Base-by-base conservation (phyloP, 495 filamentous ascomycete species). In the Hyphodiscus hymeniophilus region DNA sequence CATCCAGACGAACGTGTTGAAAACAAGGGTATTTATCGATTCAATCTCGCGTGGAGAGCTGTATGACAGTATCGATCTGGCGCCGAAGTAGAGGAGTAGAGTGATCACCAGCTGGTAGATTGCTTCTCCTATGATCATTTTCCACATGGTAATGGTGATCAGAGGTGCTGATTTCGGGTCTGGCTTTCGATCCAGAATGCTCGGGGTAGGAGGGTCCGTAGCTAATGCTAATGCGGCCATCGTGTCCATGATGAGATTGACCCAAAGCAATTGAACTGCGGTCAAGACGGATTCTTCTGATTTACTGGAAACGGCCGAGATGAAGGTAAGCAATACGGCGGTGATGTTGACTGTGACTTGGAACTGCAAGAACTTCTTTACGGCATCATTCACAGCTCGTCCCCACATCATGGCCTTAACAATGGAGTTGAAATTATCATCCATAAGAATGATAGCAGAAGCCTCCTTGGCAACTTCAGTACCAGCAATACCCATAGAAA, bases 1-100 rank as follows among this genome's bases (percentile, higher is more conserved):
- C 87, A 94, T 92, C 88, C 88, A 94, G 15, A 94, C 88, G 43
- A 94, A 94, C 3, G 86, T 87, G 68, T 95, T 95, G 76, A 95
- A 95, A 5, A 95, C 83, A 36, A 94, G 71, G 0, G 85, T 88
- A 35, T 75, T 65, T 39, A 90, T 68, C 53, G 84, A 67, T 1
- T 59, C 67, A 47, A 63, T 55, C 13, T 69, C 62, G 11, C 60
- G 58, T 12, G 65, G 60, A 12, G 80, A 75, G 20, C 60, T 51
- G 35, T 72, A 70, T 17, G 55, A 59, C 20, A 90, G 74, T 21
- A 94, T 77, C 0, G 66, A 50, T 18, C 65, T 54, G 2, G 80
- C 80, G 11, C 74, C 85, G 54, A 87, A 94, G 66, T 87, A 86
- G 22, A 94, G 72, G 50, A 87, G 66, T 54, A 92, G 84, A 0